Conservation (phyloP, 1,284 basidiomycete genomes). For the Mixia osmundae region DNA sequence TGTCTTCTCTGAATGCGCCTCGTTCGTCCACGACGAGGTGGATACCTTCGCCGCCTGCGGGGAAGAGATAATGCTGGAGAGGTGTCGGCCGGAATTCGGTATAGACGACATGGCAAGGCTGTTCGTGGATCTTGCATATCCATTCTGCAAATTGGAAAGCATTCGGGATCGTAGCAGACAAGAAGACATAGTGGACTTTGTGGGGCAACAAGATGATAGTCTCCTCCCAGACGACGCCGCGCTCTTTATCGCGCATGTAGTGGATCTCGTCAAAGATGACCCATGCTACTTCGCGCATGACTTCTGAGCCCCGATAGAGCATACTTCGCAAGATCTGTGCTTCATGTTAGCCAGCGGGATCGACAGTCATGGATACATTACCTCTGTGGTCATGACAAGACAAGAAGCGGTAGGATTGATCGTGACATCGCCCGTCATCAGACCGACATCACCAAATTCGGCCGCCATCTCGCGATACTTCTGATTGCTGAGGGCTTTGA, state of each 20-base stretch:
- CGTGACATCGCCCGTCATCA: conserved; percentile 99
- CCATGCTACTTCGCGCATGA: conserved; percentile 99
- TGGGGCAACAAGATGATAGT: conserved; percentile 95
- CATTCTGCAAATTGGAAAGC: conserved; percentile 99
- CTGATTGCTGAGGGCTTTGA: conserved; percentile 96
- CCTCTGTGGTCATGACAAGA: conserved; percentile 98
- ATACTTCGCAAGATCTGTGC: conserved; percentile 84
- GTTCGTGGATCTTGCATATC: conserved; percentile 91
- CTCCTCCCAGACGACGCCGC: conserved; percentile 39
- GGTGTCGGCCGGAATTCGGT: conserved; percentile 98
- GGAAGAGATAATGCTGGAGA: conserved; percentile 94
- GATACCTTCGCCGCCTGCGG: conserved; percentile 85
- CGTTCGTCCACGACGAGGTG: conserved; percentile 96
- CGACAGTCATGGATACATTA: conserved; percentile 22
- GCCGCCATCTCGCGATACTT: conserved; percentile 96
- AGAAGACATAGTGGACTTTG: conserved; percentile 88
- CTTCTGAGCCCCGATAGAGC: conserved; percentile 94
- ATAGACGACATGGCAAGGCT: conserved; percentile 97
- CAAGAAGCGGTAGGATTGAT: conserved; percentile 94
- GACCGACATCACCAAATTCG: conserved; percentile 88
- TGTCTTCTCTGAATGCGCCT: conserved; percentile 88
- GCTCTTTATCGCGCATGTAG: conserved; percentile 90
- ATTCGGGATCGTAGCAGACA: conserved; percentile 99
- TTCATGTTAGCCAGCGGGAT: not conserved
- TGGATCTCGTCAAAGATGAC: conserved; percentile 99